Evolutionary conservation across 192 early-diverging fungal genomes (phyloP), one percentile per base, ranked within the genome.

Genomic region (Linnemannia hyalina): DNA sequence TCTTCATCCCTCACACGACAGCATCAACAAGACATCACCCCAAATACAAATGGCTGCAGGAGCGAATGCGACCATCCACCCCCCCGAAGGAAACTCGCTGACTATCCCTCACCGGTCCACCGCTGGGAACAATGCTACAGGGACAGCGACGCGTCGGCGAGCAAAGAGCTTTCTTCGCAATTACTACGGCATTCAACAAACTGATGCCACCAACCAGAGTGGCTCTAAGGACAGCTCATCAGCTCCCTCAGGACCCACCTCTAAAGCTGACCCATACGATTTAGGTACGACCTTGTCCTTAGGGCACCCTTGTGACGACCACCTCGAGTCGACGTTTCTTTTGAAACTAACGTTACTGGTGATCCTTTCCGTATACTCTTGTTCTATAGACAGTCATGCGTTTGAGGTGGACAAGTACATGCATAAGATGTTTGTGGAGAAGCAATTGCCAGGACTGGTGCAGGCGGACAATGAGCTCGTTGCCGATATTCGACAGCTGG

Each of bases 341-440:
- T 41, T 41, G 15, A 36, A 18, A 36, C 41, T 29, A 20, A 71
- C 70, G 73, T 5, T 52, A 16, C 18, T 52, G 16, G 47, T 49
- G 20, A 52, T 52, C 47, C 18, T 4, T 49, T 49, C 18, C 18
- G 8, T 47, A 32, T 47, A 71, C 74, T 55, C 46, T 52, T 52
- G 15, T 40, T 42, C 36, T 38, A 41, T 72, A 94, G 95, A 97
- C 85, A 85, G 88, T 42, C 78, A 90, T 38, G 85, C 90, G 0
- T 99, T 97, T 79, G 95, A 98, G 44, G 83, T 93, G 5, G 94
- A 96, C 35, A 94, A 95, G 69, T 95, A 96, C 82, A 90, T 97
- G 80, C 94, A 95, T 74, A 96, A 93, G 76, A 74, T 95, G 38
- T 83, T 97, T 47, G 91, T 93, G 4, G 94, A 96, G 74, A 91